Evolutionary conservation across 2,329 filamentous ascomycete species (phyloP).

Genomic region (Curvularia lunata): DNA sequence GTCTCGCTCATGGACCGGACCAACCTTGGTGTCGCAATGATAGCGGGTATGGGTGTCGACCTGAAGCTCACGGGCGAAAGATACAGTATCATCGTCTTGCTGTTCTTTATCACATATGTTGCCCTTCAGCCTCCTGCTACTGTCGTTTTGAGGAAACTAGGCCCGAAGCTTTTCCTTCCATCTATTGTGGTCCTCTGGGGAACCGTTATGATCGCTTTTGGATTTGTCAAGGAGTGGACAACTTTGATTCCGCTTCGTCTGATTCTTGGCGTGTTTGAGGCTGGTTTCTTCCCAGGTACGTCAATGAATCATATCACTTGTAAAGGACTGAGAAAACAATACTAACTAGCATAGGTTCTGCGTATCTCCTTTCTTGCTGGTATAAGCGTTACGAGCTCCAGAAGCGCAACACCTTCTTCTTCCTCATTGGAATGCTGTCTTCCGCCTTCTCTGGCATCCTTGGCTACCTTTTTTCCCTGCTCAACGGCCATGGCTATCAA

Average conservation of each 20-base stretch:
- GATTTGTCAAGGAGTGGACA: constrained; percentile 36
- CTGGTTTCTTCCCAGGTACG: constrained; percentile 38
- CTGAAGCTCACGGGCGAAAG: constrained; percentile 36
- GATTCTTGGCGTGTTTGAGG: constrained; percentile 35
- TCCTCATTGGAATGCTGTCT: constrained; percentile 40
- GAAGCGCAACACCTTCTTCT: constrained; percentile 64
- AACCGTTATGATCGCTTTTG: constrained; percentile 31
- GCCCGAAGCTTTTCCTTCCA: constrained; percentile 30
- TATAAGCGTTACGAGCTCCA: constrained; percentile 64
- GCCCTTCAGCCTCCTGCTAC: constrained; percentile 33
- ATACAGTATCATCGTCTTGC: constrained; percentile 30
- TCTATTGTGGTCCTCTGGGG: constrained; percentile 33
- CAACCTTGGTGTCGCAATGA: constrained; percentile 48
- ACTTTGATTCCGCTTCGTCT: constrained; percentile 31
- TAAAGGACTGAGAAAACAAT: neutral
- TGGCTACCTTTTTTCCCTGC: constrained; percentile 52
- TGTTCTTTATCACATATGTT: constrained; percentile 39
- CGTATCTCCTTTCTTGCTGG: constrained; percentile 65
- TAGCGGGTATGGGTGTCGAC: constrained; percentile 41
- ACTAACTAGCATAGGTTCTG: constrained; percentile 18
- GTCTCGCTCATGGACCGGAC: constrained; percentile 50
- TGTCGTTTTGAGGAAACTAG: constrained; percentile 31
- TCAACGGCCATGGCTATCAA: constrained; percentile 53
- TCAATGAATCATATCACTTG: neutral
- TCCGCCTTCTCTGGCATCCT: constrained; percentile 37